Evolutionary conservation across 257 asterid genomes (phyloP).

Genomic region (Salvia miltiorrhiza): DNA sequence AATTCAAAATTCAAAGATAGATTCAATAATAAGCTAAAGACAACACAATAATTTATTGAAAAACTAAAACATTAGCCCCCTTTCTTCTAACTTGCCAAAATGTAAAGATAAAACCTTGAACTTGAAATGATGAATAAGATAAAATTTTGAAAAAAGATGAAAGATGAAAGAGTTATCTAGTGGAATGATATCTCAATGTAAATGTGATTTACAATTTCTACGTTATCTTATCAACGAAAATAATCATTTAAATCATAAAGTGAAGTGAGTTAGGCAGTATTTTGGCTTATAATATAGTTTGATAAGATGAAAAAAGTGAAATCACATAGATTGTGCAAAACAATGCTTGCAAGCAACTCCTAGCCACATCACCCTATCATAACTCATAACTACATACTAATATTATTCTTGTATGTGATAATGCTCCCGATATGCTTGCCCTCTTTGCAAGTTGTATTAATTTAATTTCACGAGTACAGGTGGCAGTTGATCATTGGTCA

Average conservation of each 20-base stretch:
- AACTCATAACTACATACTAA: too few relatives aligned
- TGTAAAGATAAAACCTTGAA: too few relatives aligned
- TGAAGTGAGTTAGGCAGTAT: not conserved
- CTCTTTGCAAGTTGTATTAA: conserved; percentile 15
- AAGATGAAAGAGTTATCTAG: too few relatives aligned
- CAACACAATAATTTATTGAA: too few relatives aligned
- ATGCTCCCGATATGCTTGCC: conserved; percentile 9
- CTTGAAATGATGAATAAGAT: too few relatives aligned
- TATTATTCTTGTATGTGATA: conserved; percentile 9
- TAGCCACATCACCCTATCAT: not conserved
- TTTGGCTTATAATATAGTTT: not conserved
- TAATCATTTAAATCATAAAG: not conserved
- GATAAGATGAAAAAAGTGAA: not conserved
- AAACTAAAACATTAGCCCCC: too few relatives aligned
- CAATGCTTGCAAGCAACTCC: conserved; percentile 25
- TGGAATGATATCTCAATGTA: not conserved
- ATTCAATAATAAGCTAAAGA: too few relatives aligned
- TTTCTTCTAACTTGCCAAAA: too few relatives aligned
- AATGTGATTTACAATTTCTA: not conserved
- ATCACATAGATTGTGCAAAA: conserved; percentile 19
- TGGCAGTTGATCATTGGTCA: conserved; percentile 19
- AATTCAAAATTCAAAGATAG: too few relatives aligned
- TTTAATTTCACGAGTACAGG: not conserved
- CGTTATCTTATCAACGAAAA: too few relatives aligned
- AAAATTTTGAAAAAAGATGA: too few relatives aligned